Base-by-base conservation (phyloP, 176 grass and related monocot species). In the Oryza officinalis region DNA sequence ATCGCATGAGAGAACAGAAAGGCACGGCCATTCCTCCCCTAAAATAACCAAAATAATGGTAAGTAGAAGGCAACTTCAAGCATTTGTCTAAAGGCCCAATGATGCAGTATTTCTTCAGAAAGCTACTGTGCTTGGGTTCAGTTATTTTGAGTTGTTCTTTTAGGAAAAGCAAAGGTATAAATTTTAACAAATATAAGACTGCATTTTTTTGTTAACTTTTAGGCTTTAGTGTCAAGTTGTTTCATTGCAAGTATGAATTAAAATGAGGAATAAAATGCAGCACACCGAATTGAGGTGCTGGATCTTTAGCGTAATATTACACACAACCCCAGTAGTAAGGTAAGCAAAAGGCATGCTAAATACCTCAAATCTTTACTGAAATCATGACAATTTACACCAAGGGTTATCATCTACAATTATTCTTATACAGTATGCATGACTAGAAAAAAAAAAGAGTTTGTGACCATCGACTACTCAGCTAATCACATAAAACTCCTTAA, bases 1-100 rank as follows among this genome's bases (percentile, higher is more conserved):
- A 92, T 94, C 23, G 92, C 92, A 85, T 94, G 92, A 59, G 92
- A 94, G 75, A 94, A 94, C 27, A 94, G 84, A 75, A 94, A 94
- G 8, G 89, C 92, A 18, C 92, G 84, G 13, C 92, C 86, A 63
- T 89, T 85, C 69, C 84, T 89, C 49, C 92, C 89, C 92, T 94
- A 83, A 44, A 74, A 33, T 11, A 78, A 80, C 12, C 6, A 33
- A 52, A 73, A 77, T 4, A 66, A 10, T n/a, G 45, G 70, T 33
- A 2, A 3, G 28, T 38, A 38, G 11, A 77, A 63, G 11, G 59
- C 43, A 67, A 86, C 23, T 77, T 18, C 43, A 82, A 82, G 54
- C 17, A 20, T 5, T 59, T 77, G 37, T 10, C 33, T 35, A 35
- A 66, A 54, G 35, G 10, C 63, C 33, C 25, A 85, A 32, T 35